phyloP scores from a whole-genome alignment of 768 basidiomycete genomes.

The Boletus sp. region DNA sequence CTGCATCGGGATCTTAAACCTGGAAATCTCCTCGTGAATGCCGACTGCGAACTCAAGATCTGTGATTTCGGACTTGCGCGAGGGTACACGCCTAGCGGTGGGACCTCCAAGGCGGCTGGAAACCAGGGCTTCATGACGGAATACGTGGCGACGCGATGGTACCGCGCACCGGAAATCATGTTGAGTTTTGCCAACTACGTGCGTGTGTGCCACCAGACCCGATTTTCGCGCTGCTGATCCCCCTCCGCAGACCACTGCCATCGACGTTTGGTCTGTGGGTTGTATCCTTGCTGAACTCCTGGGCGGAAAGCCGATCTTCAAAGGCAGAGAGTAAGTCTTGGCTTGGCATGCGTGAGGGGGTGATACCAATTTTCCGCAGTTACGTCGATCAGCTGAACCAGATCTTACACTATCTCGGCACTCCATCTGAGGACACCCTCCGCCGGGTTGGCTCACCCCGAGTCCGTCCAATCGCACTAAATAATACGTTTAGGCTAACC shows the following conservation, averaged over 20 bases:
- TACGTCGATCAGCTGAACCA: constrained; percentile 99
- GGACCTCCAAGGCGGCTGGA: constrained; percentile 67
- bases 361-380: constrained; percentile 37
- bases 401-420: constrained; percentile 97
- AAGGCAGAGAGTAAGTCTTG: constrained; percentile 85
- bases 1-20: constrained; percentile 95
- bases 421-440: constrained; percentile 94
- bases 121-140: constrained; percentile 99
- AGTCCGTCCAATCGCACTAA: constrained; percentile 42
- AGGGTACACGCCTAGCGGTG: constrained; percentile 85
- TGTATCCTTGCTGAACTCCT: constrained; percentile 93
- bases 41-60: constrained; percentile 97
- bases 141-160: constrained; percentile 99
- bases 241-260: constrained; percentile 68
- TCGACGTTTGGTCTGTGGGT: constrained; percentile 96
- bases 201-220: constrained; percentile 28
- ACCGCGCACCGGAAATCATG: constrained; percentile 99
- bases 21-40: constrained; percentile 93
- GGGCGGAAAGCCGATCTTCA: constrained; percentile 93
- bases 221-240: constrained; percentile 13
- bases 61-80: constrained; percentile 98
- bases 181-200: constrained; percentile 94
- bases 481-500: neutral
- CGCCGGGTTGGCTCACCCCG: constrained; percentile 94
- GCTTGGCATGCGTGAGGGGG: neutral